Conservation (phyloP, 2,329 filamentous ascomycete genomes). For the Fusarium devonianum region DNA sequence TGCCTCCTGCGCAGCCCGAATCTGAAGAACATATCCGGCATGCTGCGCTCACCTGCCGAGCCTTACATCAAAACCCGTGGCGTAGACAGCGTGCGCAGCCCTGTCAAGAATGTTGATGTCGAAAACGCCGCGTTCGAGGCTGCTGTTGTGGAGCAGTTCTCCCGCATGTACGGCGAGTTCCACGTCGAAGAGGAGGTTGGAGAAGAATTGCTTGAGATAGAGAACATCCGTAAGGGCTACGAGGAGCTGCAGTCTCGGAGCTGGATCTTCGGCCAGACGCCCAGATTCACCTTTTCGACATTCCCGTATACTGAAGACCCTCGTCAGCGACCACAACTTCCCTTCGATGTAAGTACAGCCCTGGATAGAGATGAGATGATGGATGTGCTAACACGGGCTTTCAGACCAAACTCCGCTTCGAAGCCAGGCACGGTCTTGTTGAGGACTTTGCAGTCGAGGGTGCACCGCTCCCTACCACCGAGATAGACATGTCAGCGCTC, state of each 20-base stretch:
- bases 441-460: constrained; percentile 44
- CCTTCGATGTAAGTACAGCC: constrained; percentile 51
- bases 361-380: neutral
- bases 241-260: constrained; percentile 60
- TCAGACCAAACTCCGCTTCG: constrained; percentile 47
- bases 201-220: constrained; percentile 56
- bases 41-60: constrained; percentile 80
- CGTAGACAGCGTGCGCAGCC: constrained; percentile 89
- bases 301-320: constrained; percentile 66
- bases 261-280: constrained; percentile 88
- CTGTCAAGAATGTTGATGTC: constrained; percentile 79
- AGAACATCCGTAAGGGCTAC: constrained; percentile 54
- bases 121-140: constrained; percentile 54
- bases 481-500: constrained; percentile 24
- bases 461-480: constrained; percentile 11
- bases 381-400: constrained; percentile 5
- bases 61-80: constrained; percentile 81
- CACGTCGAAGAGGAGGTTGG: constrained; percentile 53
- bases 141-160: constrained; percentile 71
- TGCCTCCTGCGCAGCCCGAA: constrained; percentile 83
- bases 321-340: constrained; percentile 59
- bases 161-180: constrained; percentile 65
- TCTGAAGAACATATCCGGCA: constrained; percentile 69
- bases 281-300: constrained; percentile 77
- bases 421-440: constrained; percentile 49